These are phyloP conservation scores for Ophiostoma himal-ulmi DNA, from an alignment of 2,329 filamentous ascomycete species.

Conservation along the genomic window DNA sequence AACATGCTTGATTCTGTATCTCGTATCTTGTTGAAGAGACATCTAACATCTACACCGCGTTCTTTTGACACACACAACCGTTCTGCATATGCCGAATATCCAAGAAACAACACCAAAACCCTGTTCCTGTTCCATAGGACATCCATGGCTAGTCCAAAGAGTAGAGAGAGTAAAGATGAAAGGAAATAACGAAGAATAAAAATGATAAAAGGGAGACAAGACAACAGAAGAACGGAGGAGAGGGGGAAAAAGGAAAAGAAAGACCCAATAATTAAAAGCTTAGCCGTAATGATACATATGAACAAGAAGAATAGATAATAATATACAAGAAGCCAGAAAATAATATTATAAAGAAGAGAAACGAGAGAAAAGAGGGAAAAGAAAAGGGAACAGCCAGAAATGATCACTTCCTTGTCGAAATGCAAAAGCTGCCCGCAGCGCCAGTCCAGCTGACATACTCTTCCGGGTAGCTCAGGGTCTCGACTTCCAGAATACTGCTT, in stretches of 20 bases:
- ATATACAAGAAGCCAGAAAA: slow-evolving; percentile 14
- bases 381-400: background rate
- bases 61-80: background rate
- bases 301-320: background rate
- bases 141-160: background rate
- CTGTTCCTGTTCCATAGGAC: background rate
- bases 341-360: background rate
- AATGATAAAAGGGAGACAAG: background rate
- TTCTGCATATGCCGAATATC: background rate
- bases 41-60: background rate
- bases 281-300: slow-evolving; percentile 5
- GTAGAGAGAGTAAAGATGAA: background rate
- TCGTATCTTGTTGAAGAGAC: slow-evolving; percentile 5
- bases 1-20: background rate
- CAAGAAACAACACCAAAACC: background rate
- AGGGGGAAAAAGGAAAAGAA: background rate
- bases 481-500: slow-evolving; percentile 72
- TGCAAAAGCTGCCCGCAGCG: slow-evolving; percentile 76
- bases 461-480: slow-evolving; percentile 56
- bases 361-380: background rate
- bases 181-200: background rate
- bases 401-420: slow-evolving; percentile 67
- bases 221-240: too few relatives aligned
- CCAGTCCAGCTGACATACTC: slow-evolving; percentile 90
- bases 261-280: background rate